These are phyloP conservation scores for Naganishia liquefaciens DNA, from an alignment of 1,284 basidiomycete genomes.

Conservation along the genomic window DNA sequence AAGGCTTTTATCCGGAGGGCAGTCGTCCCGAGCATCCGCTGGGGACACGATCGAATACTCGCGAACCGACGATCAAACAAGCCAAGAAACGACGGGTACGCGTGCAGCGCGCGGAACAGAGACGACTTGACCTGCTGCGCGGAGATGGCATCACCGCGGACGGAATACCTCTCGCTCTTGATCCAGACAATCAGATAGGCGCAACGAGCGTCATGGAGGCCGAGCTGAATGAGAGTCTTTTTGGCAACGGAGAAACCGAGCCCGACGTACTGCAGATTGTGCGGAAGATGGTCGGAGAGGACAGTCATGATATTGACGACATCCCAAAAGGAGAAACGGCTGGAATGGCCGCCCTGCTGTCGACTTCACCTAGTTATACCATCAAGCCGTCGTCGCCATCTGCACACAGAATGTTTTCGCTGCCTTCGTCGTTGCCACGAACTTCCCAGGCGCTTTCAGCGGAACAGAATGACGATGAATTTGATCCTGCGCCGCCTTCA, in stretches of 20 bases:
- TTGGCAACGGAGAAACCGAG: slow-evolving; percentile 13
- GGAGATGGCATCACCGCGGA: slow-evolving; percentile 45
- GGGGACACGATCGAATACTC: no score
- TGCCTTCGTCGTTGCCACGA: background rate
- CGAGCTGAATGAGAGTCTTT: background rate
- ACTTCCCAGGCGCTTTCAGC: background rate
- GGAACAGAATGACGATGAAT: background rate
- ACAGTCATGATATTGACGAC: background rate
- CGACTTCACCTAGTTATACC: slow-evolving; percentile 30
- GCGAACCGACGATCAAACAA: background rate
- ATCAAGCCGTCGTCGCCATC: slow-evolving; percentile 26
- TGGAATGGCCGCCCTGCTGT: background rate
- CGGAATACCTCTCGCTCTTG: slow-evolving; percentile 7
- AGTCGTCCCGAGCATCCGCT: no score
- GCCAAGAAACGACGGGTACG: slow-evolving; percentile 14
- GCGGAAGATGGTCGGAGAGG: slow-evolving; percentile 9
- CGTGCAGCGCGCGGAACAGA: slow-evolving; percentile 19
- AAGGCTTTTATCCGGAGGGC: background rate
- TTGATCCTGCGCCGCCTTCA: slow-evolving; percentile 11
- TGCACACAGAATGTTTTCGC: slow-evolving; percentile 19
- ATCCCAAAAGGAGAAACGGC: background rate
- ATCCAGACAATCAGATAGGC: background rate
- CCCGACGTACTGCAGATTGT: slow-evolving; percentile 12
- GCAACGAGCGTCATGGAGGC: slow-evolving; percentile 3
- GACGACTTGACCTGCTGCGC: slow-evolving; percentile 43